Conservation (phyloP, 1,139 yeast genomes). For the Scheffersomyces lignicola region DNA sequence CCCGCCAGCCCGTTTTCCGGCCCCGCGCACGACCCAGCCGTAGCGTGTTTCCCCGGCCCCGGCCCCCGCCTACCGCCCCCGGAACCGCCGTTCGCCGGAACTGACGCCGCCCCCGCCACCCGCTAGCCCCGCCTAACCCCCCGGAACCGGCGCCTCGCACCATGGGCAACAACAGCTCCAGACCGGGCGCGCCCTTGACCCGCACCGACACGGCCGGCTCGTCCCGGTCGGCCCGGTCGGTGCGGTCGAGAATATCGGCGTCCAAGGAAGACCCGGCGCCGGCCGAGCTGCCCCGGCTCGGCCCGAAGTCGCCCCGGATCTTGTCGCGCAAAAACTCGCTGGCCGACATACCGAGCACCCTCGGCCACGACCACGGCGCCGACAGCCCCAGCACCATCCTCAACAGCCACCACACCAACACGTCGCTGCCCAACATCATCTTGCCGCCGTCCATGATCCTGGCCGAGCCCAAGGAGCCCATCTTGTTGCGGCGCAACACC, state of each 20-base stretch:
- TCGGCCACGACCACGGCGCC: slow-evolving; percentile 9
- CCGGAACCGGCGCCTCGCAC: neutral
- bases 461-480: slow-evolving; percentile 69
- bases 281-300: slow-evolving; percentile 7
- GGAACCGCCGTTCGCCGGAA: neutral
- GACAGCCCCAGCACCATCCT: slow-evolving; percentile 3
- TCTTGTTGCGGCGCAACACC: slow-evolving; percentile 48
- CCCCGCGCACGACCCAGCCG: no score
- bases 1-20: no score
- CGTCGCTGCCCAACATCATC: slow-evolving; percentile 18
- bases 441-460: slow-evolving; percentile 71
- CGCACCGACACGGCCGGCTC: slow-evolving; percentile 57
- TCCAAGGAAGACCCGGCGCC: slow-evolving; percentile 8
- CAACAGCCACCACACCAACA: slow-evolving; percentile 12
- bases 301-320: slow-evolving; percentile 33
- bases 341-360: slow-evolving; percentile 10
- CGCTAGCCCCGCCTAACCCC: neutral
- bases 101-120: no score
- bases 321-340: slow-evolving; percentile 43
- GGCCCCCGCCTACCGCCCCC: neutral
- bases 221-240: slow-evolving; percentile 50
- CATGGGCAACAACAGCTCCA: slow-evolving; percentile 11
- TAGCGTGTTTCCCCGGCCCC: neutral
- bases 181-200: slow-evolving; percentile 42
- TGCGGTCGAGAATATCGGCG: slow-evolving; percentile 43